Evolutionary conservation across 2,329 filamentous ascomycete genomes (phyloP), one percentile per base, ranked within the genome.

Genomic region (Stylonectria norvegica): DNA sequence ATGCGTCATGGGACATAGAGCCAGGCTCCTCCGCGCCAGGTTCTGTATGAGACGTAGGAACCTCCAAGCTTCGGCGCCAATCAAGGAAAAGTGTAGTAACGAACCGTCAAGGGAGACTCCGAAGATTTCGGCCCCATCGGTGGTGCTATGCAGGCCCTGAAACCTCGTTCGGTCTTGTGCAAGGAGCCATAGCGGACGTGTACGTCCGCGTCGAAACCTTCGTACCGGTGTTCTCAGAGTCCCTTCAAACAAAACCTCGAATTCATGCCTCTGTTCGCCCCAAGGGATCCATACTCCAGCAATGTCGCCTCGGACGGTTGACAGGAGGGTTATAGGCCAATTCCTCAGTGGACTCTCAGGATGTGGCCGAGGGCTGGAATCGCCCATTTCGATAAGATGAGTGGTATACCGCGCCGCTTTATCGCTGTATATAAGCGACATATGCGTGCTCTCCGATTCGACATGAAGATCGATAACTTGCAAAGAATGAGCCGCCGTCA

Each of bases 41-140:
- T 85, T 83, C 56, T 94, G 83, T 2, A 96, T 59, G 47, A 91
- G 80, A 42, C 76, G 75, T 5, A 97, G 70, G 4, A 95, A 69
- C 5, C 74, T 72, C 78, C 84, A 86, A 6, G 83, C 75, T 2
- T 76, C 63, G 14, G 75, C 55, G 8, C 73, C 68, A 1, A 97
- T 65, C 11, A 90, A 65, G 1, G 76, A 76, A 52, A 96, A 84
- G 40, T 85, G 78, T 47, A 79, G 78, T 17, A 90, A 55, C 0
- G 82, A 79, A 2, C 87, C 87, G 54, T 87, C 80, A 22, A 89
- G 72, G 5, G 77, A 78, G 5, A 83, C 70, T 1, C 85, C 87
- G 22, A 90, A 59, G 41, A 81, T 66, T 45, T 81, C 76, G 4
- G 68, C 64, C 5, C 65, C 70, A 30, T 73, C 69, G 3, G 58